Conservation (phyloP, 2,329 filamentous ascomycete species). For the Zasmidium angulare region DNA sequence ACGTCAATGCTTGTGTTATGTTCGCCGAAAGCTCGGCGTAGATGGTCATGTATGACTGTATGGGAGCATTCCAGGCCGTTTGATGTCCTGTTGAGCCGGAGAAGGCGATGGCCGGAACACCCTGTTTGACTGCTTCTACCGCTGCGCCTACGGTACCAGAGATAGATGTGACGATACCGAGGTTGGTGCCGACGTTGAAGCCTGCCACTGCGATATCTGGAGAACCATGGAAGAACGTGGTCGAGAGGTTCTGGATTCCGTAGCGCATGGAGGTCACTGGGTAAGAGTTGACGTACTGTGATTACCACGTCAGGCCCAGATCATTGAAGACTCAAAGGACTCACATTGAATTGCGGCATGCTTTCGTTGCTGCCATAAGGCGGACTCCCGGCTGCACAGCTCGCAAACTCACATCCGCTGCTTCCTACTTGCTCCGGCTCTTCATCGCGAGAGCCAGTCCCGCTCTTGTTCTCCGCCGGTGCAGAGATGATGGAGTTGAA, state of each 20-base stretch:
- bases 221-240: slow-evolving; percentile 53
- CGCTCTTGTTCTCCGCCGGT: slow-evolving; percentile 67
- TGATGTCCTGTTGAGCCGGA: slow-evolving; percentile 54
- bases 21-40: slow-evolving; percentile 64
- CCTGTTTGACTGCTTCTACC: slow-evolving; percentile 56
- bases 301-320: not conserved
- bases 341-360: slow-evolving; percentile 53
- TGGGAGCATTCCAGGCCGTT: slow-evolving; percentile 54
- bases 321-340: not conserved
- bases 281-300: slow-evolving; percentile 70
- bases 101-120: slow-evolving; percentile 68
- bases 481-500: slow-evolving; percentile 64
- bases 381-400: slow-evolving; percentile 59
- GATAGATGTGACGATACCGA: slow-evolving; percentile 57
- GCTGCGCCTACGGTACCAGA: slow-evolving; percentile 70
- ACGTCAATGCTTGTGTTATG: slow-evolving; percentile 57
- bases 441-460: slow-evolving; percentile 44
- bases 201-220: slow-evolving; percentile 67
- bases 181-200: slow-evolving; percentile 62
- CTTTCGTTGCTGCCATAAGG: slow-evolving; percentile 58
- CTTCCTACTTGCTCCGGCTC: slow-evolving; percentile 17
- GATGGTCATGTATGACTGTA: slow-evolving; percentile 55
- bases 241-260: slow-evolving; percentile 59
- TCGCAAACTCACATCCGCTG: slow-evolving; percentile 58
- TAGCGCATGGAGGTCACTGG: slow-evolving; percentile 64